phyloP scores from a whole-genome alignment of 75 land plant species.

The Cupressus sempervirens region DNA sequence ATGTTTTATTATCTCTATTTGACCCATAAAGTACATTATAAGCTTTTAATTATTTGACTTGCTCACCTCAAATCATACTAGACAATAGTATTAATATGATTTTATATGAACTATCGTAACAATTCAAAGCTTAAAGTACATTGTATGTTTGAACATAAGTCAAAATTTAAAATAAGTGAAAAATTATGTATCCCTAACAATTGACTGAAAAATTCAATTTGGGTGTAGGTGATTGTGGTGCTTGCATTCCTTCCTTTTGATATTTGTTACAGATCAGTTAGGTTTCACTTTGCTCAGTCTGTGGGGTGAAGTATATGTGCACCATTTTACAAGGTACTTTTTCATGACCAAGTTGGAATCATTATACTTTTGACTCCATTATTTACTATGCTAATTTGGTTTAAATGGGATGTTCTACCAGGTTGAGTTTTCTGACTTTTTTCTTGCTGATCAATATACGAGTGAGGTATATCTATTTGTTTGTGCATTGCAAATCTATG shows the following conservation, averaged over 20 bases:
- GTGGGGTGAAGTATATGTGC: constrained; percentile 21
- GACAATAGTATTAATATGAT: not conserved
- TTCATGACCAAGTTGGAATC: not conserved
- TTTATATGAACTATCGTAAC: not conserved
- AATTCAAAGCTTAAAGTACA: too few relatives aligned
- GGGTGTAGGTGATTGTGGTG: constrained; percentile 7
- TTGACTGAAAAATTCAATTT: not conserved
- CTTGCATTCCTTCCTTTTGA: constrained; percentile 19
- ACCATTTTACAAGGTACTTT: constrained; percentile 28
- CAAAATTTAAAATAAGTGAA: too few relatives aligned
- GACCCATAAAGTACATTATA: too few relatives aligned
- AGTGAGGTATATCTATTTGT: constrained; percentile 14
- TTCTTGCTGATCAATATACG: constrained; percentile 22
- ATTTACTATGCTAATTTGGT: too few relatives aligned
- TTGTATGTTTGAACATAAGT: too few relatives aligned
- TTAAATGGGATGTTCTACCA: not conserved
- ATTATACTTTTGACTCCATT: too few relatives aligned
- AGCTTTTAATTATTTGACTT: too few relatives aligned
- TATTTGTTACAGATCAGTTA: constrained; percentile 20
- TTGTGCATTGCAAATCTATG: not conserved
- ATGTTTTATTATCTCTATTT: too few relatives aligned
- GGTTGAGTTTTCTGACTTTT: constrained; percentile 20
- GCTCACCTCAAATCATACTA: too few relatives aligned
- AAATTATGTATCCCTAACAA: not conserved
- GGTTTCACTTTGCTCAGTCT: not conserved